phyloP scores from a whole-genome alignment of 176 grass and related monocot genomes.

The Eleusine indica region DNA sequence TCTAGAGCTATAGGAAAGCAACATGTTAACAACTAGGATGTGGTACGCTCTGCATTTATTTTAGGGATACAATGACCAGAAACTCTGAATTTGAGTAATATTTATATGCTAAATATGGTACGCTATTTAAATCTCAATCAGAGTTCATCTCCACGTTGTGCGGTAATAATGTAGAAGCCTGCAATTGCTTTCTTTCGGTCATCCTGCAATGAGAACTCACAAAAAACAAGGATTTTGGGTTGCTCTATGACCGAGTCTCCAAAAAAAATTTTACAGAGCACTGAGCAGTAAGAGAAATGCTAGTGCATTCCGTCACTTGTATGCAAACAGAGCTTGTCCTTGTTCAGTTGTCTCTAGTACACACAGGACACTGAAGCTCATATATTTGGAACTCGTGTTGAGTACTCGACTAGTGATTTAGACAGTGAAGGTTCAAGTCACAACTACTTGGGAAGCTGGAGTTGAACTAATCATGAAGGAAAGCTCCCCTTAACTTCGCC shows the following conservation, averaged over 20 bases:
- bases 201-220: neutral
- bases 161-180: neutral
- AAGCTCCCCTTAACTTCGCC: slow-evolving; percentile 24
- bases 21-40: slow-evolving; percentile 44
- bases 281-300: neutral
- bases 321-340: slow-evolving; percentile 22
- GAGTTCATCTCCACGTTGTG: neutral
- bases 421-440: slow-evolving; percentile 61
- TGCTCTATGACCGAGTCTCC: neutral
- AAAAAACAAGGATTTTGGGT: neutral
- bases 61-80: neutral
- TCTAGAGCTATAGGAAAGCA: slow-evolving; percentile 36
- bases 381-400: slow-evolving; percentile 35
- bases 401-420: slow-evolving; percentile 57
- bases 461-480: slow-evolving; percentile 56
- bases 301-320: slow-evolving; percentile 4
- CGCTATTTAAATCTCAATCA: neutral
- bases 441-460: slow-evolving; percentile 60
- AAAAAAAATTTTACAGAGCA: neutral
- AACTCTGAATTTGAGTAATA: neutral
- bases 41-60: slow-evolving; percentile 9
- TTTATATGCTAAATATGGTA: neutral
- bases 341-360: slow-evolving; percentile 7
- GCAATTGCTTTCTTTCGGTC: neutral
- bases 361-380: slow-evolving; percentile 19